phyloP scores from a whole-genome alignment of 148 eudicot genomes.

The Rhododendron kiyosumense region DNA sequence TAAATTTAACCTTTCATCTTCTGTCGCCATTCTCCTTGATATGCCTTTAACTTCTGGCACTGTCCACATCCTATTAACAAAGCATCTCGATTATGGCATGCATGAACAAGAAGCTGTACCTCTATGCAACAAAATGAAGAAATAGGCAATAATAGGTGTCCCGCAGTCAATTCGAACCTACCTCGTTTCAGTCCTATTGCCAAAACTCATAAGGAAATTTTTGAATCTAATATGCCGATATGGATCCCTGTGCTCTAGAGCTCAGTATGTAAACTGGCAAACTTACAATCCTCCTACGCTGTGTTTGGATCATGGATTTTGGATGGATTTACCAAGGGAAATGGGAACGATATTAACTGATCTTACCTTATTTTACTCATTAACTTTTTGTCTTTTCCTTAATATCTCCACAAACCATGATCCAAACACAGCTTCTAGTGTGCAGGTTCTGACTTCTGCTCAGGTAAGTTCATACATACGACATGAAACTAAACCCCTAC shows the following conservation, averaged over 20 bases:
- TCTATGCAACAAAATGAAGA: not conserved
- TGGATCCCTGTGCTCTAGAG: not conserved
- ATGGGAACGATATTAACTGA: not conserved
- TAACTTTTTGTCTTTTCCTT: not conserved
- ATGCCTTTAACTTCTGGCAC: constrained; percentile 67
- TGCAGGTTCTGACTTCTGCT: not conserved
- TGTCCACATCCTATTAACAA: constrained; percentile 51
- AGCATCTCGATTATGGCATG: not conserved
- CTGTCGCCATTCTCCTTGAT: constrained; percentile 43
- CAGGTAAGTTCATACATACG: not conserved
- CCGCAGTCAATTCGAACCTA: not conserved
- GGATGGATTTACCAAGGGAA: not conserved
- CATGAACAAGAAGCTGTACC: not conserved
- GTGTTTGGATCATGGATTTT: not conserved
- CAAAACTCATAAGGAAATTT: not conserved
- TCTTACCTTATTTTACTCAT: not conserved
- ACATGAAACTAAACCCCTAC: not conserved
- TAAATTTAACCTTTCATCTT: constrained; percentile 49
- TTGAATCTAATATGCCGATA: not conserved
- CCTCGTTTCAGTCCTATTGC: not conserved
- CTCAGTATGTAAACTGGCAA: not conserved
- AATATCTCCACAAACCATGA: not conserved
- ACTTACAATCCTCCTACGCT: not conserved
- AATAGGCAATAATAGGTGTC: not conserved
- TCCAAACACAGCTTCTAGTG: not conserved